phyloP scores from a whole-genome alignment of 2,329 filamentous ascomycete genomes.

The Fusarium sp. region DNA sequence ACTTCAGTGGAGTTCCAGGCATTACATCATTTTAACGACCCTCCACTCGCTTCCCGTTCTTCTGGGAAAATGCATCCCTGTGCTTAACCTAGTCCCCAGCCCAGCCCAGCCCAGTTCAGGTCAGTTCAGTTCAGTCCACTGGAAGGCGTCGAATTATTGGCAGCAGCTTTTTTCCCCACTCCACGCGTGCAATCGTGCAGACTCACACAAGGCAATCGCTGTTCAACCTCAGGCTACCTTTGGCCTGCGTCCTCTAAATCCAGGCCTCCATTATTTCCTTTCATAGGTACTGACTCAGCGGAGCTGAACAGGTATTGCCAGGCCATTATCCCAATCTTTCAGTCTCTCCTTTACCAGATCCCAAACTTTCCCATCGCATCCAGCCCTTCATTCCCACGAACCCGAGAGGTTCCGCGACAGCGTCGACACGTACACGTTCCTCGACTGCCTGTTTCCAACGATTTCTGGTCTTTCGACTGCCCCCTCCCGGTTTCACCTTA shows the following conservation, averaged over 20 bases:
- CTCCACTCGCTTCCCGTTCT: conserved; percentile 28
- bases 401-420: conserved; percentile 22
- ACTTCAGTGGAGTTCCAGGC: conserved; percentile 13
- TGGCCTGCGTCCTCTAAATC: not conserved
- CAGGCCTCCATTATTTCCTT: conserved; percentile 15
- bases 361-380: not conserved
- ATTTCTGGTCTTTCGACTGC: conserved; percentile 1
- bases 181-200: conserved; percentile 15
- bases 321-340: not conserved
- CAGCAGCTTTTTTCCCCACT: conserved; percentile 28
- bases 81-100: conserved; percentile 17
- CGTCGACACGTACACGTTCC: conserved; percentile 31
- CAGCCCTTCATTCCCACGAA: not conserved
- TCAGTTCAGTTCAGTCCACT: not conserved
- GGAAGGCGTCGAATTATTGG: conserved; percentile 27
- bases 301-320: not conserved
- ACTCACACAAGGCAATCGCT: conserved; percentile 25
- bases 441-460: not conserved
- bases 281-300: not conserved
- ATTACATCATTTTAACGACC: conserved; percentile 42
- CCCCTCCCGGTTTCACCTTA: not conserved
- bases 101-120: not conserved
- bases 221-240: conserved; percentile 24
- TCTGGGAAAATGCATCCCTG: conserved; percentile 33
- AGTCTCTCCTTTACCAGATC: not conserved